Percentiles rank a stretch among this genome's conserved stretches.
These are phyloP conservation scores for Pleurotus tuber-regium DNA, from an alignment of 768 basidiomycete genomes.

Conservation along the genomic window DNA sequence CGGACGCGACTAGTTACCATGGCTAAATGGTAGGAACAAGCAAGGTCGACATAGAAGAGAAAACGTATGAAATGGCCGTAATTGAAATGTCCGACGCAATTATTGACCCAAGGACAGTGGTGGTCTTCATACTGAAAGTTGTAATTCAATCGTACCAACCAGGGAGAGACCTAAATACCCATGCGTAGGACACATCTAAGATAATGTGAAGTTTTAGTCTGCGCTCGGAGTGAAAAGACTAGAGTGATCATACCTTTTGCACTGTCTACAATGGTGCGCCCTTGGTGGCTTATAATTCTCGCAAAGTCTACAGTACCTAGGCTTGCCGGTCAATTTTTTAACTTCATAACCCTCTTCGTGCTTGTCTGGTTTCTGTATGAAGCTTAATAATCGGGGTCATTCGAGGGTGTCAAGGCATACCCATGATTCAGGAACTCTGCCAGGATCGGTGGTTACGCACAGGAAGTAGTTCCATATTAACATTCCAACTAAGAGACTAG, in stretches of 20 bases:
- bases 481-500: constrained; percentile 70
- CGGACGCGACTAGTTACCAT: constrained; percentile 76
- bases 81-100: constrained; percentile 92
- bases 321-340: constrained; percentile 80
- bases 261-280: constrained; percentile 90
- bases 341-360: constrained; percentile 78
- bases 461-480: constrained; percentile 88
- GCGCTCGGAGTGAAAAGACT: not conserved
- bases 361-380: constrained; percentile 68
- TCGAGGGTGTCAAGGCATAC: constrained; percentile 32
- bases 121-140: constrained; percentile 52
- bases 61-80: constrained; percentile 89
- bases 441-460: constrained; percentile 82
- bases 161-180: constrained; percentile 48
- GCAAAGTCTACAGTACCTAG: constrained; percentile 87
- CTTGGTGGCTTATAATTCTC: constrained; percentile 82
- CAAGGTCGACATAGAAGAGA: constrained; percentile 88
- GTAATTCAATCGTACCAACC: not conserved
- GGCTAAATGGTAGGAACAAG: constrained; percentile 82
- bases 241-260: constrained; percentile 59
- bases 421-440: constrained; percentile 76
- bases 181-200: constrained; percentile 82
- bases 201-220: constrained; percentile 6
- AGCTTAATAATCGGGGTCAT: not conserved
- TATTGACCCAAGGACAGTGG: constrained; percentile 92